Evolutionary conservation across 2,329 filamentous ascomycete genomes (phyloP), one percentile per base, ranked within the genome.

Genomic region (Fusarium mexicanum): DNA sequence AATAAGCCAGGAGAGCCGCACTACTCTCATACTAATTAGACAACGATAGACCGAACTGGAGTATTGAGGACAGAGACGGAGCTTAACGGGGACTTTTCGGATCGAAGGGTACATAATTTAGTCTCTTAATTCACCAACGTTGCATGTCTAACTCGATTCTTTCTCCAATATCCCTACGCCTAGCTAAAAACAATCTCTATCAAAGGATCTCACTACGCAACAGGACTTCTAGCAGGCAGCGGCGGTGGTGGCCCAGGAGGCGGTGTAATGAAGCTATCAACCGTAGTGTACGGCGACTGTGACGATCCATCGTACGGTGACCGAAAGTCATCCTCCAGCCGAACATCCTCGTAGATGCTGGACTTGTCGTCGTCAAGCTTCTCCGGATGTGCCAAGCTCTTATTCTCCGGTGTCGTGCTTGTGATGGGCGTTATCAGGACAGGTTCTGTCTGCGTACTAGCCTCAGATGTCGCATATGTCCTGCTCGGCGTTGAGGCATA

Each of bases 391-490:
- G 13, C 5, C 10, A 64, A 20, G 6, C 63, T 72, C 29, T 61
- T 48, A 8, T 60, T 69, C 10, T 61, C 47, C 1, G 61, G 69
- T 1, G 59, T 62, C 17, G 47, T 38, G 3, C 24, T 57, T 13
- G 58, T n/a, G 20, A 77, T 43, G 1, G 72, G 64, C 4, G 66
- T 74, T 6, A 71, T 38, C 2, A 75, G 20, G 8, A 77, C 73
- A 22, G 72, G 61, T 6, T 79, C 78, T 2, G 79, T 80, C 47
- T 80, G 79, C 6, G 79, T 80, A 9, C 76, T 74, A 7, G 75
- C 72, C 14, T 80, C 79, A 13, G 76, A 78, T 3, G 77, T 77
- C 3, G 75, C 37, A 29, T 77, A 78, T 4, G 53, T 31, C 26
- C 63, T 64, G 61, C 73, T 78, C 9, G 55, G 40, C 1, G 67